Evolutionary conservation across 805 yeast genomes (phyloP).

Genomic region (Kazachstania taianensis): DNA sequence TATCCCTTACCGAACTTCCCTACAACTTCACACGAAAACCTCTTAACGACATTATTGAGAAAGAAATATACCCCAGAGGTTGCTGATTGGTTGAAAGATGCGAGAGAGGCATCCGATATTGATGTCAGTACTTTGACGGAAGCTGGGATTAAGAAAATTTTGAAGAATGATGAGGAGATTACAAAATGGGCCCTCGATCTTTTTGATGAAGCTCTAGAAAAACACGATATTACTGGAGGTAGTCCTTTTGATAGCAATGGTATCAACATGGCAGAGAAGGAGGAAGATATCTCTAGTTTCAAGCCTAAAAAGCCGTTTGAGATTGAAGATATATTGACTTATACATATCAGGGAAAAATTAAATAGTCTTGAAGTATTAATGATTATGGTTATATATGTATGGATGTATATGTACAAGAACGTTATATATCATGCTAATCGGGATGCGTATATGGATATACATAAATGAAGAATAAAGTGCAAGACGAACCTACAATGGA

Average conservation of each 20-base stretch:
- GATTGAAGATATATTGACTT: constrained; percentile 34
- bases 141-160: constrained; percentile 18
- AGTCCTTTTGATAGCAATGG: not conserved
- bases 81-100: constrained; percentile 64
- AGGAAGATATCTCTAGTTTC: constrained; percentile 34
- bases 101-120: constrained; percentile 29
- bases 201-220: constrained; percentile 44
- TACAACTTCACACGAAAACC: constrained; percentile 69
- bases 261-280: constrained; percentile 36
- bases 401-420: constrained; percentile 3
- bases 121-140: constrained; percentile 18
- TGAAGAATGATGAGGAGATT: constrained; percentile 47
- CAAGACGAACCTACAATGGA: no score
- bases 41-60: constrained; percentile 73
- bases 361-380: no score
- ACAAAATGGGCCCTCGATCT: constrained; percentile 56
- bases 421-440: not conserved
- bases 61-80: constrained; percentile 89
- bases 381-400: not conserved
- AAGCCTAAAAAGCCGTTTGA: constrained; percentile 25
- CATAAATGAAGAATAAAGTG: no score
- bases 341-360: constrained; percentile 37
- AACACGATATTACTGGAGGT: constrained; percentile 49
- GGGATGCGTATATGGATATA: no score
- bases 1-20: constrained; percentile 84